Conservation (phyloP, 1,284 basidiomycete genomes). For the Chondrostereum purpureum region DNA sequence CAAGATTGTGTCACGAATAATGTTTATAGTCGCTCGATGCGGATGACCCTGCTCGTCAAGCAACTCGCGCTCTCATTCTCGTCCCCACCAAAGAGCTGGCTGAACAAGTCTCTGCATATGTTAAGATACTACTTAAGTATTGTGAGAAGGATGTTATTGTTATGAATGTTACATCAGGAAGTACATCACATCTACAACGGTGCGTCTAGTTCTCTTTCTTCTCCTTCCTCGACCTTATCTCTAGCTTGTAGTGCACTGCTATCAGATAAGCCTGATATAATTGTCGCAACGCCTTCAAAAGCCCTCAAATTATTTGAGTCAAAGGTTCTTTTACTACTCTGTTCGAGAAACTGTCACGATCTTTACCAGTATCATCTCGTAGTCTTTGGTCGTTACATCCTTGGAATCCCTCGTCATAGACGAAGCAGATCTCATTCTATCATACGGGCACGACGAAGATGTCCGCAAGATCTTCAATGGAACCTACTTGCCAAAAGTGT, state of each 20-base stretch:
- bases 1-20: slow-evolving; percentile 1
- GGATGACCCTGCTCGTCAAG: slow-evolving; percentile 40
- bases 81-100: slow-evolving; percentile 94
- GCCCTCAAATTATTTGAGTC: slow-evolving; percentile 75
- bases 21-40: slow-evolving; percentile 25
- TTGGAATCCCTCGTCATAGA: slow-evolving; percentile 93
- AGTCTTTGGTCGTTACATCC: slow-evolving; percentile 54
- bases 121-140: slow-evolving; percentile 64
- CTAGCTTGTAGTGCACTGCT: slow-evolving; percentile 55
- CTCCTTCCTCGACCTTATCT: not conserved
- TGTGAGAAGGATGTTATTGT: slow-evolving; percentile 73
- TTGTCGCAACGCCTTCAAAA: slow-evolving; percentile 88
- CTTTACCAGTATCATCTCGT: slow-evolving; percentile 1
- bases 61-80: slow-evolving; percentile 79
- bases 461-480: slow-evolving; percentile 80
- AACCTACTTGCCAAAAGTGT: slow-evolving; percentile 77
- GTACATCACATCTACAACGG: slow-evolving; percentile 73
- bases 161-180: slow-evolving; percentile 78
- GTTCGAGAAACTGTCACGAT: slow-evolving; percentile 6
- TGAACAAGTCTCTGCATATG: slow-evolving; percentile 79
- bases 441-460: slow-evolving; percentile 95
- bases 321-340: slow-evolving; percentile 39
- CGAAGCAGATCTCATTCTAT: slow-evolving; percentile 96
- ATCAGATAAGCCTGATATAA: slow-evolving; percentile 88
- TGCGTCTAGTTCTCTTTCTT: slow-evolving; percentile 20